Evolutionary conservation across 805 yeast species (phyloP), one percentile per base, ranked within the genome.

Genomic region (Wickerhamiella australiensis): DNA sequence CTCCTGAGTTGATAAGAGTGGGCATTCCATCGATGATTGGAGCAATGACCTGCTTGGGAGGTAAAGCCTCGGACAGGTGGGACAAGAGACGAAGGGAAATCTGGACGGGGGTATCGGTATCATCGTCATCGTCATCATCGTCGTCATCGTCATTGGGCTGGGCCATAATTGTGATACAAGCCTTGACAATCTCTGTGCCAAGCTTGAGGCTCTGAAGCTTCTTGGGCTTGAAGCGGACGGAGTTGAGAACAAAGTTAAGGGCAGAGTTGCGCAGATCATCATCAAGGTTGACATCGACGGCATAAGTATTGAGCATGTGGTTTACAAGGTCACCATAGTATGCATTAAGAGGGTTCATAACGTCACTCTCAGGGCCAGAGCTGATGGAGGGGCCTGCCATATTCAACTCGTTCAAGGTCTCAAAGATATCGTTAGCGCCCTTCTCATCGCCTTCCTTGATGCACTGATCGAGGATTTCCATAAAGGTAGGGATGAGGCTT

Each of bases 11-110:
- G 40, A 63, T 60, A 35, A 59, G 59, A 29, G 57, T 44, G 6
- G 72, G 71, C 49, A 65, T 56, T 33, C 74, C 62, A 56, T 74
- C 76, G 53, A 86, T 72, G 54, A 90, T 73, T 41, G 95, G 90
- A 55, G 73, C 75, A 56, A 88, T 79, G 50, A 85, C 94, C 66
- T 92, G 98, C 40, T 86, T 77, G 46, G 97, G 95, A 49, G 99
- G 96, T 60, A 92, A 73, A 61, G 82, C 87, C 42, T 80, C 71
- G 15, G 97, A 77, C 56, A 90, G 78, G 61, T 77, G 76, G 48
- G 85, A 83, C 49, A 92, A 65, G 52, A 90, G 70, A 68, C 95
- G 78, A 59, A 87, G 73, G 13, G 94, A 95, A 56, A 86, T 74
- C 46, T 82, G 66, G 41, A 79, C 67, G 50, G 95, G 94, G 50